Percentiles rank a stretch among this genome's conserved stretches.
Conservation (phyloP, 2,329 filamentous ascomycete genomes). For the Fusarium miscanthi region DNA sequence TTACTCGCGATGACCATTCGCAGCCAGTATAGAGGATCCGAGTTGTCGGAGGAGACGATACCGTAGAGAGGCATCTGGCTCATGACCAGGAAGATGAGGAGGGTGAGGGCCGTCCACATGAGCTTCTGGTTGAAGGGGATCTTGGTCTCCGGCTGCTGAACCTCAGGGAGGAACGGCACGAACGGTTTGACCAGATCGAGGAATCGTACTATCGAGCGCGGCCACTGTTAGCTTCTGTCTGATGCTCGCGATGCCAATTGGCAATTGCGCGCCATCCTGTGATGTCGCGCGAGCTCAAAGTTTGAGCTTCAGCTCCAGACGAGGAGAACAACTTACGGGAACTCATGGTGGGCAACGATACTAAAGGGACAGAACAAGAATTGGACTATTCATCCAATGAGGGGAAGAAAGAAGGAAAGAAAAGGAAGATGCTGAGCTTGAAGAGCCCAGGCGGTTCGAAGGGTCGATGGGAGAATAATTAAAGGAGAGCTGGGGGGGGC, state of each 20-base stretch:
- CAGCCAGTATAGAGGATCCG: conserved; percentile 99
- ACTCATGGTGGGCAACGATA: conserved; percentile 63
- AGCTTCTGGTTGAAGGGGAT: conserved; percentile 98
- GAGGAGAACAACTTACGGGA: conserved; percentile 59
- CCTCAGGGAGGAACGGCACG: conserved; percentile 98
- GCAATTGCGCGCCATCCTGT: conserved; percentile 45
- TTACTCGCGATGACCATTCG: conserved; percentile 99
- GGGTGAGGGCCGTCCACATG: conserved; percentile 94
- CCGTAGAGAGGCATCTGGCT: conserved; percentile 99
- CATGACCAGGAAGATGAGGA: conserved; percentile 99
- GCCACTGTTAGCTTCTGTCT: conserved; percentile 44
- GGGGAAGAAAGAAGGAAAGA: conserved; percentile 50
- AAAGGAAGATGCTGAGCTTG: conserved; percentile 52
- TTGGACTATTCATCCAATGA: conserved; percentile 55
- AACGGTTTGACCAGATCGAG: conserved; percentile 99
- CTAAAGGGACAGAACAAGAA: conserved; percentile 50
- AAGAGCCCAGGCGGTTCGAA: conserved; percentile 51
- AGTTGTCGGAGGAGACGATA: conserved; percentile 98
- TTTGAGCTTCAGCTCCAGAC: conserved; percentile 30
- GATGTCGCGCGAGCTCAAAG: conserved; percentile 32
- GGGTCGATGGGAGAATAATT: conserved; percentile 49
- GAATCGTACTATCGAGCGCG: conserved; percentile 80
- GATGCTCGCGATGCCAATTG: conserved; percentile 10
- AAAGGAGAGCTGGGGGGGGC: conserved; percentile 52
- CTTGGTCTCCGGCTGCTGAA: conserved; percentile 98